A percentile compares a stretch with the other conserved stretches of the same genome.
Conservation (phyloP, 768 basidiomycete species). For the Termitomyces sp. region DNA sequence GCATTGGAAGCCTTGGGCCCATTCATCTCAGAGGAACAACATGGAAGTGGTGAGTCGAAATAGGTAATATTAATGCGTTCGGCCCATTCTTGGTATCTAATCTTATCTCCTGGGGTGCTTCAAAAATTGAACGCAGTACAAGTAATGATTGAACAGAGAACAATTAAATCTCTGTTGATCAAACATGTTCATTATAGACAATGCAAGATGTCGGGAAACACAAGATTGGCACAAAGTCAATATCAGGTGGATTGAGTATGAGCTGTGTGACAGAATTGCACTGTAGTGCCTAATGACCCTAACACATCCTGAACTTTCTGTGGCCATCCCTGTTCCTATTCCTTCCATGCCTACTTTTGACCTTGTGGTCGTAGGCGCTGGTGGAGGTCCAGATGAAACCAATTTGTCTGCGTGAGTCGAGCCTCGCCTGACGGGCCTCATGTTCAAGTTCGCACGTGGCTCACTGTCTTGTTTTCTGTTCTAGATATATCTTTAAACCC, state of each 20-base stretch:
- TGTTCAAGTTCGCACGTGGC: constrained; percentile 12
- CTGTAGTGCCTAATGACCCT: constrained; percentile 6
- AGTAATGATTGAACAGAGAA: neutral
- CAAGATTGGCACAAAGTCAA: constrained; percentile 4
- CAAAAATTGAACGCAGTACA: no score
- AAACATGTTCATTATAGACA: no score
- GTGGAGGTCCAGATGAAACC: constrained; percentile 87
- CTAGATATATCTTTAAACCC: constrained; percentile 87
- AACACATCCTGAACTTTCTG: constrained; percentile 7
- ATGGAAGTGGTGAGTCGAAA: constrained; percentile 1
- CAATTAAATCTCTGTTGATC: neutral
- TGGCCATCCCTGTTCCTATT: constrained; percentile 1
- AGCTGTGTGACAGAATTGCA: constrained; percentile 8
- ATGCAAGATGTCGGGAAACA: neutral
- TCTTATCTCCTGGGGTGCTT: neutral
- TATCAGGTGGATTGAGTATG: constrained; percentile 8
- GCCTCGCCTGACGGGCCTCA: constrained; percentile 5
- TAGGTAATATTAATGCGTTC: no score
- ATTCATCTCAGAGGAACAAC: constrained; percentile 4
- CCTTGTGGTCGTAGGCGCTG: constrained; percentile 71
- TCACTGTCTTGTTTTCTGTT: constrained; percentile 10
- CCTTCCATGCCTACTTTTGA: constrained; percentile 49
- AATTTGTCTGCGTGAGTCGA: constrained; percentile 76
- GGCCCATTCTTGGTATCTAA: neutral
- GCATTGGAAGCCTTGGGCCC: constrained; percentile 10